Evolutionary conservation across 2,329 filamentous ascomycete genomes (phyloP).

Genomic region (Cadophora sp.): DNA sequence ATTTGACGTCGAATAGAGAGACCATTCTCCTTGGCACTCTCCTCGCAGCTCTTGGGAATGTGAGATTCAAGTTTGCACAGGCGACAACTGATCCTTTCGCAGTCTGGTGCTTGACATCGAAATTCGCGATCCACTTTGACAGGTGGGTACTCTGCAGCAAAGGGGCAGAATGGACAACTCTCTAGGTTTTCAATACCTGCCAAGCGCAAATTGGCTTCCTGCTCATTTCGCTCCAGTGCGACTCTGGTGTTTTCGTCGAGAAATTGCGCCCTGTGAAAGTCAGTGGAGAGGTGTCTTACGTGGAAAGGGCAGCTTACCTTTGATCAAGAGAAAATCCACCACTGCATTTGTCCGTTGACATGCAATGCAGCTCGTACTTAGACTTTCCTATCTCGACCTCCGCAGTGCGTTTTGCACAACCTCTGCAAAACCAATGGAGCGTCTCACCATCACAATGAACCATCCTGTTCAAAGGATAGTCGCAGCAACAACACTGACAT

Average conservation of each 20-base stretch:
- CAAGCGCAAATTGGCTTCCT: conserved; percentile 70
- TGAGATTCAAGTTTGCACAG: conserved; percentile 74
- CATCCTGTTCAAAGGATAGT: conserved; percentile 70
- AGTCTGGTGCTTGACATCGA: conserved; percentile 70
- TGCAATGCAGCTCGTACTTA: conserved; percentile 73
- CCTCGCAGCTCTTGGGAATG: conserved; percentile 73
- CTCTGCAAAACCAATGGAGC: conserved; percentile 67
- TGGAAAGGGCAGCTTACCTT: conserved; percentile 54
- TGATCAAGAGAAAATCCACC: conserved; percentile 64
- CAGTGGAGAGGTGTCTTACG: conserved; percentile 19
- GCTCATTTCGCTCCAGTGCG: conserved; percentile 74
- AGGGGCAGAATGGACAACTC: conserved; percentile 83
- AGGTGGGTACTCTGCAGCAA: conserved; percentile 74
- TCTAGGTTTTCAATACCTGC: conserved; percentile 76
- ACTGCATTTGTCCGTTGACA: conserved; percentile 71
- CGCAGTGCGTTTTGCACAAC: conserved; percentile 70
- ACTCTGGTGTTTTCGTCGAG: conserved; percentile 63
- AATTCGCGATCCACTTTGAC: conserved; percentile 76
- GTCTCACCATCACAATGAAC: conserved; percentile 65
- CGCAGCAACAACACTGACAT: conserved; percentile 76
- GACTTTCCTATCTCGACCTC: conserved; percentile 72
- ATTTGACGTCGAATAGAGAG: conserved; percentile 68
- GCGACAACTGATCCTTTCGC: conserved; percentile 68
- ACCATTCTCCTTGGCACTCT: conserved; percentile 66
- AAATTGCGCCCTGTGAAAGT: conserved; percentile 36